Evolutionary conservation across 257 asterid genomes (phyloP), one percentile per base, ranked within the genome.

Genomic region (Capsicum chinense): DNA sequence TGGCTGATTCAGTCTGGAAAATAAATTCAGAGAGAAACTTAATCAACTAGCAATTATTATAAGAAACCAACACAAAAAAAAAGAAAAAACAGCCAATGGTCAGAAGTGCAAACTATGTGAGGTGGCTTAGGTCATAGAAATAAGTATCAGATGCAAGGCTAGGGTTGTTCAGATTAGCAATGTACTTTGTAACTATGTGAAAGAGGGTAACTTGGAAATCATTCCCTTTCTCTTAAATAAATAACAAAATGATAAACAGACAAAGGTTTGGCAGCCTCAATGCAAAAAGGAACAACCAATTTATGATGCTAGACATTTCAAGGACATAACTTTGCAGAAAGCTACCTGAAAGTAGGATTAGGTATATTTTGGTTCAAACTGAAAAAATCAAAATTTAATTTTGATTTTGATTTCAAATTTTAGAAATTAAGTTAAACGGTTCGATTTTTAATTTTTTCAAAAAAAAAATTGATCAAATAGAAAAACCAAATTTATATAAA

Each of bases 11-110:
- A 26, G 2, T 26, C 33, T 26, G 33, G 33, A 26, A 26, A 26
- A 26, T 26, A 26, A 26, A 85, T 82, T 39, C 39, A 82, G 83
- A 79, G 79, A 82, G 57, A 52, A 63, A 82, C 50, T 6, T 44
- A 60, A 47, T 58, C 35, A 39, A 83, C 52, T 44, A 39, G 5
- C 59, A 60, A 52, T 50, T 48, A 50, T 66, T 26, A 48, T 48
- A 17, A 63, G 82, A 56, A 83, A 71, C 37, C 57, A 71, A 71
- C 35, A 71, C 17, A 7, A 26, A 50, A 5, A 10, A 21, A 76
- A 14, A 63, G 33, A 26, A 48, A 48, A 76, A 52, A 14, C 19
- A 76, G 26, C 62, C 26, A 76, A 76, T 21, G 64, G 48, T 52
- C 64, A 12, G 48, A 71, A 71, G 37, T 57, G 17, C 37, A 47